Percentiles rank a stretch among this genome's conserved stretches.
phyloP scores from a whole-genome alignment of 2,329 filamentous ascomycete genomes.

The Chrysoporthe austroafricana region DNA sequence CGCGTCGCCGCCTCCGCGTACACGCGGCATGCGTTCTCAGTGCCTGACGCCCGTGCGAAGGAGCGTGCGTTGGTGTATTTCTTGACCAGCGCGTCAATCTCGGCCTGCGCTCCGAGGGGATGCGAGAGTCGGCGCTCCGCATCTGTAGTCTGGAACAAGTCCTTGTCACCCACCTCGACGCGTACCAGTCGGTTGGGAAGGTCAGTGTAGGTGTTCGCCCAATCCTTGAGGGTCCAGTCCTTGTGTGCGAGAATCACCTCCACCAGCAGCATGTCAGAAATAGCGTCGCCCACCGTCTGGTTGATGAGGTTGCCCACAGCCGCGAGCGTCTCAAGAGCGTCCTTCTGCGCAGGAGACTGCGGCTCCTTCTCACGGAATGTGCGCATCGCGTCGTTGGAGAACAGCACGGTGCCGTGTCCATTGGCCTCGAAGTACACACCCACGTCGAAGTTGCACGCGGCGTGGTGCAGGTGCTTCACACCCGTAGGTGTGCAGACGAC shows the following conservation, averaged over 20 bases:
- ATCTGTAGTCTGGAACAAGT: conserved; percentile 87
- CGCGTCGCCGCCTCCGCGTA: conserved; percentile 93
- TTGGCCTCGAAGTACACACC: conserved; percentile 99
- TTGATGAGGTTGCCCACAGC: conserved; percentile 93
- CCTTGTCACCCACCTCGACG: conserved; percentile 86
- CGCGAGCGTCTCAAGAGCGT: conserved; percentile 81
- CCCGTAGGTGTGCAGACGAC: conserved; percentile 93
- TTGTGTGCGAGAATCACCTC: conserved; percentile 97
- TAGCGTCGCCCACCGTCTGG: conserved; percentile 94
- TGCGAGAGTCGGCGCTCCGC: conserved; percentile 86
- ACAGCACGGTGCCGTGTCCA: conserved; percentile 94
- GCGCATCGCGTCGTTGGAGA: conserved; percentile 81
- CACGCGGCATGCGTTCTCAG: conserved; percentile 93
- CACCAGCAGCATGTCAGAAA: conserved; percentile 94
- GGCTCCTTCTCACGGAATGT: conserved; percentile 80
- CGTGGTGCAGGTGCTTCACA: conserved; percentile 97
- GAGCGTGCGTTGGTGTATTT: conserved; percentile 90
- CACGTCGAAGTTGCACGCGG: conserved; percentile 91
- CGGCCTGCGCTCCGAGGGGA: conserved; percentile 77
- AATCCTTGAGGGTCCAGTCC: conserved; percentile 85
- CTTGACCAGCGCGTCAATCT: conserved; percentile 85
- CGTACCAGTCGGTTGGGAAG: conserved; percentile 94
- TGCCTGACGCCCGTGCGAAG: conserved; percentile 91
- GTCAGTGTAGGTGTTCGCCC: conserved; percentile 91
- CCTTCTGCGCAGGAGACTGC: conserved; percentile 88